Evolutionary conservation across 2,329 filamentous ascomycete genomes (phyloP).

Genomic region (Cordyceps javanica): DNA sequence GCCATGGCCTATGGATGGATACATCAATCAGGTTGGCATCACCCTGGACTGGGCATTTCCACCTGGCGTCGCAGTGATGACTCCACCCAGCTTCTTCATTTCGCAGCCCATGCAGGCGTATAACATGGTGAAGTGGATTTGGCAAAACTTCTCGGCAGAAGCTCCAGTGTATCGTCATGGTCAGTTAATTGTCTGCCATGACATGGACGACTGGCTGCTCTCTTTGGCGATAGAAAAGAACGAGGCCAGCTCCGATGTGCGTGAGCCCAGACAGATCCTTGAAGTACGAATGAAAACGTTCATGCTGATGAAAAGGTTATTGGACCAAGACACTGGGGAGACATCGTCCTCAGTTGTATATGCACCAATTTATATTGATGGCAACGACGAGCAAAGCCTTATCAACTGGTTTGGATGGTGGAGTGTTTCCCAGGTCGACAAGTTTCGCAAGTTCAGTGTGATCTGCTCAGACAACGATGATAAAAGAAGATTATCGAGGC

Average conservation of each 20-base stretch:
- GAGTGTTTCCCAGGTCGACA: conserved; percentile 43
- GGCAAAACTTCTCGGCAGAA: conserved; percentile 17
- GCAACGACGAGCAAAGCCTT: conserved; percentile 55
- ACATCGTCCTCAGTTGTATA: conserved; percentile 34
- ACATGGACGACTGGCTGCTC: conserved; percentile 24
- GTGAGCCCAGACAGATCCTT: not conserved
- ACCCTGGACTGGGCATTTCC: conserved; percentile 25
- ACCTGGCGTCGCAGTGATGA: conserved; percentile 28
- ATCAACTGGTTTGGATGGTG: conserved; percentile 59
- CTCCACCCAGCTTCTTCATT: conserved; percentile 37
- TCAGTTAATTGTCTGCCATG: conserved; percentile 26
- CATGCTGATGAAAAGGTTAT: not conserved
- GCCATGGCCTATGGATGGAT: conserved; percentile 12
- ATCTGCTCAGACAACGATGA: conserved; percentile 38
- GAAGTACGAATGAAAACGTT: conserved; percentile 1
- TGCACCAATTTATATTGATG: conserved; percentile 42
- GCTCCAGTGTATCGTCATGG: conserved; percentile 14
- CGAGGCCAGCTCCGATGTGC: not conserved
- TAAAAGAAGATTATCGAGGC: conserved; percentile 19
- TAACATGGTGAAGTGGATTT: conserved; percentile 32
- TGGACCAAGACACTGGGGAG: not conserved
- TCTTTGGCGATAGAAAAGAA: conserved; percentile 21
- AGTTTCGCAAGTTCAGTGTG: conserved; percentile 49
- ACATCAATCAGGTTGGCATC: conserved; percentile 13
- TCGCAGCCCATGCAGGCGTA: conserved; percentile 30